Percentiles rank a stretch among this genome's conserved stretches.
These are phyloP conservation scores for Epicoccum nigrum DNA, from an alignment of 2,329 filamentous ascomycete species.

Conservation along the genomic window DNA sequence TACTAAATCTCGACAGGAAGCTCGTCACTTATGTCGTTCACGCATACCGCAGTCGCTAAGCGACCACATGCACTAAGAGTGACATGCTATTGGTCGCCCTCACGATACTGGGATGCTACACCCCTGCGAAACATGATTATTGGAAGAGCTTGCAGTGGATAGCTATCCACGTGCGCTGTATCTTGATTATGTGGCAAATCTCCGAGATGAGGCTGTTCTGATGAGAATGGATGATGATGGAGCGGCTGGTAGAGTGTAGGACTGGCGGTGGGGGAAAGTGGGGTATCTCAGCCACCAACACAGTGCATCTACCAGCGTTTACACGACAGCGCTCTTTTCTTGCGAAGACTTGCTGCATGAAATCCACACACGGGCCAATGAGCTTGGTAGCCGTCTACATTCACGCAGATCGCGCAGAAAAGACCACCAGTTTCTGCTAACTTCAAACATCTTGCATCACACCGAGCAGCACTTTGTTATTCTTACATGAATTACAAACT, in stretches of 20 bases:
- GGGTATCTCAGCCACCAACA: constrained; percentile 11
- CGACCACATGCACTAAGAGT: constrained; percentile 21
- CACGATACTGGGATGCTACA: neutral
- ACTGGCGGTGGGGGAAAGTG: constrained; percentile 3
- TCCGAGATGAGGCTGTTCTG: neutral
- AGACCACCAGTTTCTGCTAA: too few relatives aligned
- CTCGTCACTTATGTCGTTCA: constrained; percentile 12
- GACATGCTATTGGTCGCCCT: constrained; percentile 17
- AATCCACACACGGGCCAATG: too few relatives aligned
- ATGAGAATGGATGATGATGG: neutral
- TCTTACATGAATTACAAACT: too few relatives aligned
- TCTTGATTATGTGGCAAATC: neutral
- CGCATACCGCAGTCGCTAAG: constrained; percentile 12
- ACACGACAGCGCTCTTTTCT: too few relatives aligned
- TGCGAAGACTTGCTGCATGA: too few relatives aligned
- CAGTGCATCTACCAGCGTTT: too few relatives aligned
- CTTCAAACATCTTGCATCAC: too few relatives aligned
- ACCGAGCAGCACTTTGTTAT: too few relatives aligned
- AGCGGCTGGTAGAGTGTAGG: neutral
- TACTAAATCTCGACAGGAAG: constrained; percentile 17
- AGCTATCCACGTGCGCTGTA: constrained; percentile 10
- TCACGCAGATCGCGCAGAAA: too few relatives aligned
- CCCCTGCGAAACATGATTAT: neutral
- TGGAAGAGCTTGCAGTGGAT: neutral
- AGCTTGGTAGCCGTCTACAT: too few relatives aligned